A percentile compares a stretch with the other conserved stretches of the same genome.
These are phyloP conservation scores for Scortechinia acanthostroma DNA, from an alignment of 2,329 filamentous ascomycete species.

Conservation along the genomic window DNA sequence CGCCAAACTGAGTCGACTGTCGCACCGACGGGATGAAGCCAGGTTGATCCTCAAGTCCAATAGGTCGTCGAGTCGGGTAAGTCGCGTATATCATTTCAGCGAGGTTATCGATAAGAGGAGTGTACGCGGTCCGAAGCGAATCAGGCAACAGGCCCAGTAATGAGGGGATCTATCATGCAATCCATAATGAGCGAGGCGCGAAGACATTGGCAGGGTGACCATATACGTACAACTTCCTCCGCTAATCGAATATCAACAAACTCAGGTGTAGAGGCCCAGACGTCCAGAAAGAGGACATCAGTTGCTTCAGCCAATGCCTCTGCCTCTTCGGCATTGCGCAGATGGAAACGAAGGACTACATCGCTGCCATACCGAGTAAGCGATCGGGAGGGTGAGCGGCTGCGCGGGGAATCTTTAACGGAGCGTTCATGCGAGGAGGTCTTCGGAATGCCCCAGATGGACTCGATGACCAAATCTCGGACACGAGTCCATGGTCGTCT, in stretches of 20 bases:
- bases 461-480: not conserved
- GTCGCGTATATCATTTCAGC: slow-evolving; percentile 53
- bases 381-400: not conserved
- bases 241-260: slow-evolving; percentile 59
- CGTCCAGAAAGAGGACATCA: slow-evolving; percentile 52
- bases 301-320: slow-evolving; percentile 47
- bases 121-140: slow-evolving; percentile 50
- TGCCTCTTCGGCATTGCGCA: slow-evolving; percentile 43
- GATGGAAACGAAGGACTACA: slow-evolving; percentile 54
- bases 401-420: not conserved
- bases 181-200: not conserved
- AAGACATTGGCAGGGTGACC: not conserved
- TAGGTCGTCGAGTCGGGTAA: slow-evolving; percentile 32
- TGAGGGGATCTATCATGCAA: slow-evolving; percentile 37
- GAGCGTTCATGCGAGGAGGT: not conserved
- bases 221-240: slow-evolving; percentile 43
- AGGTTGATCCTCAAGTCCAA: not conserved
- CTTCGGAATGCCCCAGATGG: not conserved
- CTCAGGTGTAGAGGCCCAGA: slow-evolving; percentile 55
- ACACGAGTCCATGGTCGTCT: not conserved
- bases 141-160: slow-evolving; percentile 53
- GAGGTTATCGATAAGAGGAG: slow-evolving; percentile 52
- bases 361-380: slow-evolving; percentile 41
- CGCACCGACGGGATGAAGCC: slow-evolving; percentile 11
- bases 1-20: slow-evolving; percentile 20